These are phyloP conservation scores for Brassica hybrid DNA, from an alignment of 441 rosid species.

Conservation along the genomic window DNA sequence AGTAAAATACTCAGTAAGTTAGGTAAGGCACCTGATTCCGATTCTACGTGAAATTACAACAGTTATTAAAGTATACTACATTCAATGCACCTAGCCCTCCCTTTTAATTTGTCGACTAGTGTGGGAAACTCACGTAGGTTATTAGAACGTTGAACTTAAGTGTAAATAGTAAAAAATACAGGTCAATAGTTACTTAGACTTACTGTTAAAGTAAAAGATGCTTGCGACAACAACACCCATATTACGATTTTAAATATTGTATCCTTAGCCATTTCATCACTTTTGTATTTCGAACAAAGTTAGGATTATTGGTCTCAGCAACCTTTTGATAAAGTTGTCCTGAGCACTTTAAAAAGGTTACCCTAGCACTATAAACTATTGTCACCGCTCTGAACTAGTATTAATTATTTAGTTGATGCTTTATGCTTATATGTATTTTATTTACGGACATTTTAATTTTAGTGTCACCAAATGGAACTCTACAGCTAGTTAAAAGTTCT, in stretches of 20 bases:
- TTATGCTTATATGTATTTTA: background rate
- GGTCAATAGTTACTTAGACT: slow-evolving; percentile 19
- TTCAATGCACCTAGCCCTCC: slow-evolving; percentile 37
- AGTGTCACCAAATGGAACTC: slow-evolving; percentile 12
- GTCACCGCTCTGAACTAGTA: background rate
- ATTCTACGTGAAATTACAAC: slow-evolving; percentile 31
- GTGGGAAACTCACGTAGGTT: no score
- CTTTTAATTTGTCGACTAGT: no score
- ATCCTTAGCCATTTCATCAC: background rate
- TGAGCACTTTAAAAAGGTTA: slow-evolving; percentile 14
- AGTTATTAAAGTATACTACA: slow-evolving; percentile 23
- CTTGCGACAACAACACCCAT: slow-evolving; percentile 27
- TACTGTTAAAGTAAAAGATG: slow-evolving; percentile 42
- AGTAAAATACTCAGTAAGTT: slow-evolving; percentile 16
- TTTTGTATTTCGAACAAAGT: slow-evolving; percentile 20
- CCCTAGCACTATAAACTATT: slow-evolving; percentile 23
- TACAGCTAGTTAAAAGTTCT: background rate
- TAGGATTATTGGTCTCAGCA: slow-evolving; percentile 15
- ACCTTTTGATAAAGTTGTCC: slow-evolving; percentile 24
- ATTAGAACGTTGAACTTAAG: slow-evolving; percentile 15
- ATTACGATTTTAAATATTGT: slow-evolving; percentile 9
- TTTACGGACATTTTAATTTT: slow-evolving; percentile 10
- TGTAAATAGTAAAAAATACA: no score
- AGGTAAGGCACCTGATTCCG: slow-evolving; percentile 44
- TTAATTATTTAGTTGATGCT: slow-evolving; percentile 11